These are phyloP conservation scores for Floccularia luteovirens DNA, from an alignment of 768 basidiomycete species.

Conservation along the genomic window DNA sequence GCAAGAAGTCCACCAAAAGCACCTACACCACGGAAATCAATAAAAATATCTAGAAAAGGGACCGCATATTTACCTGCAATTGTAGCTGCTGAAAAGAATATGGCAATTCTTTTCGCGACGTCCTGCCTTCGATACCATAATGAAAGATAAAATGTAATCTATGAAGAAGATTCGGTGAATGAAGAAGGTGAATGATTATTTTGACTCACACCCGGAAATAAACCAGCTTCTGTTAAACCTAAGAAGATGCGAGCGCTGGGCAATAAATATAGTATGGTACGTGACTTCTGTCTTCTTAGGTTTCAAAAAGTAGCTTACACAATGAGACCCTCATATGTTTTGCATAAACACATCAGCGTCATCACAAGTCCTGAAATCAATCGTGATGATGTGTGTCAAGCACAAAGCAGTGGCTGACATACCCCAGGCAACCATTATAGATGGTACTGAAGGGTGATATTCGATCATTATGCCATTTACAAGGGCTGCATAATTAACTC, in stretches of 20 bases:
- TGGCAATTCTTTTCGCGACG: constrained; percentile 47
- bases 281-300: too few species aligned
- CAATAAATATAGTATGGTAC: too few species aligned
- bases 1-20: constrained; percentile 42
- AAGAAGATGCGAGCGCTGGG: constrained; percentile 28
- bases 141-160: constrained; percentile 40
- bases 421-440: constrained; percentile 26
- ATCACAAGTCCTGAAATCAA: constrained; percentile 14
- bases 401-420: neutral
- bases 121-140: constrained; percentile 57
- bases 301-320: constrained; percentile 17
- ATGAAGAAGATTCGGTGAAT: neutral
- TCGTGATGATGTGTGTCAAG: neutral
- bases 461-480: neutral
- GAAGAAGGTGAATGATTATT: neutral
- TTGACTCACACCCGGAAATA: constrained; percentile 26
- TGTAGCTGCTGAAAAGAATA: constrained; percentile 60
- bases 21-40: constrained; percentile 19
- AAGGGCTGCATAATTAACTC: constrained; percentile 4
- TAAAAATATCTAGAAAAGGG: neutral
- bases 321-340: constrained; percentile 21
- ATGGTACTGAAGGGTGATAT: constrained; percentile 13
- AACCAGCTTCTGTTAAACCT: constrained; percentile 29
- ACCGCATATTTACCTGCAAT: constrained; percentile 29
- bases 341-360: constrained; percentile 24